Percentiles rank a stretch among this genome's conserved stretches.
These are phyloP conservation scores for Chrysoporthe puriensis DNA, from an alignment of 2,329 filamentous ascomycete genomes.

Conservation along the genomic window DNA sequence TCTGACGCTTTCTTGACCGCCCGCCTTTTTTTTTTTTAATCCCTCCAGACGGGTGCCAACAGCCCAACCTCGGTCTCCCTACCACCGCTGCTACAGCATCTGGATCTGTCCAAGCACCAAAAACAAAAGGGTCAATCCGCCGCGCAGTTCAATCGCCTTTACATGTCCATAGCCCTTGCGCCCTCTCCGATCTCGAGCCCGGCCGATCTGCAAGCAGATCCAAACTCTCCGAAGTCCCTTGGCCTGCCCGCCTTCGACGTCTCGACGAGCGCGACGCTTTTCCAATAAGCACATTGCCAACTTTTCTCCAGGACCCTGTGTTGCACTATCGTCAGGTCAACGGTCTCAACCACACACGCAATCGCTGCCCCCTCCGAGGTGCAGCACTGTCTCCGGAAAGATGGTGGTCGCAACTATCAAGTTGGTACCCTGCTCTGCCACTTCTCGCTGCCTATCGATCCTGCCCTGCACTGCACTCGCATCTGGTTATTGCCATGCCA, in stretches of 20 bases:
- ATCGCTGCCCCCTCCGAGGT: conserved; percentile 43
- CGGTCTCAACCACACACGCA: conserved; percentile 23
- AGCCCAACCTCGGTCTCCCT: not conserved
- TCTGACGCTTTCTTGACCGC: conserved; percentile 17
- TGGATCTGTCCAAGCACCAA: not conserved
- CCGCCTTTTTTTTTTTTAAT: conserved; percentile 13
- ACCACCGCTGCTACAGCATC: not conserved
- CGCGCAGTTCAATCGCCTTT: not conserved
- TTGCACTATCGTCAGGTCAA: conserved; percentile 18
- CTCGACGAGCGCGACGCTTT: conserved; percentile 6
- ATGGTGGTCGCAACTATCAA: conserved; percentile 69
- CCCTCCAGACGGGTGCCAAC: conserved; percentile 1
- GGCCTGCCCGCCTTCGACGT: not conserved
- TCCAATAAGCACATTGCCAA: conserved; percentile 24
- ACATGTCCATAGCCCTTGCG: conserved; percentile 10
- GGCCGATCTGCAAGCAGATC: conserved; percentile 18
- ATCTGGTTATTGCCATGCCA: not conserved
- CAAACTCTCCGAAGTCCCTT: conserved; percentile 4
- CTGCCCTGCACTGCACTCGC: not conserved
- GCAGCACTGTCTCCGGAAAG: conserved; percentile 47
- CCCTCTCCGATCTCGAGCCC: conserved; percentile 6
- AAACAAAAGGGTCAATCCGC: not conserved
- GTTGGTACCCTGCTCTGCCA: conserved; percentile 46
- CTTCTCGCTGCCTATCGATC: conserved; percentile 5
- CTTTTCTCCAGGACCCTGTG: conserved; percentile 24